A percentile compares a stretch with the other conserved stretches of the same genome.
These are phyloP conservation scores for Leptographium radiaticola DNA, from an alignment of 2,329 filamentous ascomycete species.

Conservation along the genomic window DNA sequence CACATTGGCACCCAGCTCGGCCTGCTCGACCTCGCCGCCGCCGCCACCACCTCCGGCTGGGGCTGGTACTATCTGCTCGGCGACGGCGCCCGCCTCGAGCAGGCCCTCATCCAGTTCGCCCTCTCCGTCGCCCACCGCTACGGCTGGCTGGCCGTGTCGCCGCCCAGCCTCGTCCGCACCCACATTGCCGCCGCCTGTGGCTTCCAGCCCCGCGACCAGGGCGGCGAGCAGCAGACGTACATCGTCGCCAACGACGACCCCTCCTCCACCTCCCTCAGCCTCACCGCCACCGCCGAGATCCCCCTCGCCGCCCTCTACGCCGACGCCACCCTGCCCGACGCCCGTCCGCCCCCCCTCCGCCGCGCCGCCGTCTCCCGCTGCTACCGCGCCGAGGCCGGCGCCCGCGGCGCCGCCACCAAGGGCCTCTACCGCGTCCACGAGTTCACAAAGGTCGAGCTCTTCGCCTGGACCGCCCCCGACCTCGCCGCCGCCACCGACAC, in stretches of 20 bases:
- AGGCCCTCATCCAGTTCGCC: slow-evolving; percentile 81
- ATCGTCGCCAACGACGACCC: slow-evolving; percentile 44
- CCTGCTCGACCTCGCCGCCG: slow-evolving; percentile 78
- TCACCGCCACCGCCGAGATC: slow-evolving; percentile 89
- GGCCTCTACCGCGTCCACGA: slow-evolving; percentile 95
- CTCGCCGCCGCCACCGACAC: slow-evolving; percentile 35
- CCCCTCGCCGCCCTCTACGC: slow-evolving; percentile 86
- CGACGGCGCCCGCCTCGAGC: slow-evolving; percentile 85
- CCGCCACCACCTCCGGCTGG: slow-evolving; percentile 78
- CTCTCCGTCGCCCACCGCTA: slow-evolving; percentile 56
- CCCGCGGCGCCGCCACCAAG: slow-evolving; percentile 79
- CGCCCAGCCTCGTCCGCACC: slow-evolving; percentile 81
- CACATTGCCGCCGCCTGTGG: slow-evolving; percentile 86
- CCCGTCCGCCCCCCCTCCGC: slow-evolving; percentile 53
- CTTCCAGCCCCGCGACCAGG: slow-evolving; percentile 82
- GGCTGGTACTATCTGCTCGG: slow-evolving; percentile 96
- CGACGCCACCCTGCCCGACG: slow-evolving; percentile 47
- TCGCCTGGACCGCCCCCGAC: slow-evolving; percentile 70
- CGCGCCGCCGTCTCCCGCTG: slow-evolving; percentile 79
- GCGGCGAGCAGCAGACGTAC: slow-evolving; percentile 90
- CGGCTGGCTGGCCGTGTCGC: slow-evolving; percentile 71
- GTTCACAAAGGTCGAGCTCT: slow-evolving; percentile 97
- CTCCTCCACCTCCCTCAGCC: slow-evolving; percentile 39
- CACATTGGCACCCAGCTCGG: slow-evolving; percentile 77
- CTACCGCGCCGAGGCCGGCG: slow-evolving; percentile 89